Evolutionary conservation across 176 grass and related monocot species (phyloP).

Genomic region (Oryza coarctata): DNA sequence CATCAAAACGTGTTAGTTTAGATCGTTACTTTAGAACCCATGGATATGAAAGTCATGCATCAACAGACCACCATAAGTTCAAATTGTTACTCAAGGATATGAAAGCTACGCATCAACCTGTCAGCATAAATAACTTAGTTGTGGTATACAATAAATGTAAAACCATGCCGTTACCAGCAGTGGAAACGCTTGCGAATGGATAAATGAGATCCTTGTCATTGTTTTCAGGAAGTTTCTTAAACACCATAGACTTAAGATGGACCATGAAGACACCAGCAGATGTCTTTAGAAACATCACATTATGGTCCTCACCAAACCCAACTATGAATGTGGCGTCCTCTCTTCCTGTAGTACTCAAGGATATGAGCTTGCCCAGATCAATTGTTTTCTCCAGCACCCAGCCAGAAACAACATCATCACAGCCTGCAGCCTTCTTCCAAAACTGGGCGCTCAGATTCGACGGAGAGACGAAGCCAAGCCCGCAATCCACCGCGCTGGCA

Average conservation of each 20-base stretch:
- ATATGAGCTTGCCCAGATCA: not conserved
- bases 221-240: not conserved
- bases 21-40: not conserved
- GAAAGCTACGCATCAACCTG: not conserved
- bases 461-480: not conserved
- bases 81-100: no score
- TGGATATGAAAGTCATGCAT: not conserved
- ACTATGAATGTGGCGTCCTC: not conserved
- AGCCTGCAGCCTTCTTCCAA: not conserved
- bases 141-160: not conserved
- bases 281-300: not conserved
- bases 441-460: not conserved
- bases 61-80: no score
- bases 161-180: not conserved
- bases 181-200: not conserved
- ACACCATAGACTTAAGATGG: not conserved
- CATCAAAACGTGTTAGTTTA: no score
- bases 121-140: no score
- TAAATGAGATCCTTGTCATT: not conserved
- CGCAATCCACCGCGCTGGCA: not conserved
- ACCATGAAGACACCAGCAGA: not conserved
- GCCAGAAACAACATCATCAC: not conserved
- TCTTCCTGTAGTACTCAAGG: not conserved
- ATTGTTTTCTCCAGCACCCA: constrained; percentile 18
- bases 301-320: constrained; percentile 1